Evolutionary conservation across 495 filamentous ascomycete species (phyloP).

Genomic region (Hypoxylon fragiforme): DNA sequence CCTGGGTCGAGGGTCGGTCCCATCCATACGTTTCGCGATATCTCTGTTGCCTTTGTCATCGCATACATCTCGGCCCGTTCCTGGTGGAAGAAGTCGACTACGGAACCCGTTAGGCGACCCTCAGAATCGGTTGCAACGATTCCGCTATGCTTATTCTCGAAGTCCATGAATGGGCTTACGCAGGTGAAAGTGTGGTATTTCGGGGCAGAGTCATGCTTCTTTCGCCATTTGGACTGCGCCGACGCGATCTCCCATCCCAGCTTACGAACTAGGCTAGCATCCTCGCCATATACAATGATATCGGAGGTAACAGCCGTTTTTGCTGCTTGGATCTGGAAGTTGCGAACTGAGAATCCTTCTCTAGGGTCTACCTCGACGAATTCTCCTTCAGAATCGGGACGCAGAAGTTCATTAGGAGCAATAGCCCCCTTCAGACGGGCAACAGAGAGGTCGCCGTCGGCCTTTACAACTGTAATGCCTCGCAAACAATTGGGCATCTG

Average conservation of each 20-base stretch:
- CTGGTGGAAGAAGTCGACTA: conserved; percentile 90
- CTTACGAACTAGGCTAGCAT: conserved; percentile 62
- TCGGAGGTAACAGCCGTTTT: conserved; percentile 89
- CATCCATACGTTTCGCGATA: conserved; percentile 85
- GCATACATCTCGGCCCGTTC: conserved; percentile 89
- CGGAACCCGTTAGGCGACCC: conserved; percentile 72
- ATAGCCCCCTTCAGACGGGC: conserved; percentile 86
- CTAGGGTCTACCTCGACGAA: conserved; percentile 80
- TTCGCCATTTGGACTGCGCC: conserved; percentile 76
- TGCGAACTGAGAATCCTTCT: conserved; percentile 82
- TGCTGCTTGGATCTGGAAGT: conserved; percentile 94
- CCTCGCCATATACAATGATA: conserved; percentile 86
- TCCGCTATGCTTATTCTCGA: conserved; percentile 70
- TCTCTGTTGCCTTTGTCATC: conserved; percentile 89
- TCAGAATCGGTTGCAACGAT: conserved; percentile 75
- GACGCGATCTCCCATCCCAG: conserved; percentile 71
- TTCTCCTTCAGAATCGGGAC: conserved; percentile 45
- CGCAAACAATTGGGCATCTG: conserved; percentile 79
- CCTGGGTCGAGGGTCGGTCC: conserved; percentile 80
- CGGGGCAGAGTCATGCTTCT: conserved; percentile 61
- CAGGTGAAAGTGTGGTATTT: conserved; percentile 83
- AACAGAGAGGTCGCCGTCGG: conserved; percentile 74
- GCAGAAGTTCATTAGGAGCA: conserved; percentile 74
- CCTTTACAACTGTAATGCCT: conserved; percentile 84
- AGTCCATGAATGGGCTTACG: conserved; percentile 66